Evolutionary conservation across 1,139 yeast species (phyloP), one percentile per base, ranked within the genome.

Genomic region (Lodderomyces jiufengensis): DNA sequence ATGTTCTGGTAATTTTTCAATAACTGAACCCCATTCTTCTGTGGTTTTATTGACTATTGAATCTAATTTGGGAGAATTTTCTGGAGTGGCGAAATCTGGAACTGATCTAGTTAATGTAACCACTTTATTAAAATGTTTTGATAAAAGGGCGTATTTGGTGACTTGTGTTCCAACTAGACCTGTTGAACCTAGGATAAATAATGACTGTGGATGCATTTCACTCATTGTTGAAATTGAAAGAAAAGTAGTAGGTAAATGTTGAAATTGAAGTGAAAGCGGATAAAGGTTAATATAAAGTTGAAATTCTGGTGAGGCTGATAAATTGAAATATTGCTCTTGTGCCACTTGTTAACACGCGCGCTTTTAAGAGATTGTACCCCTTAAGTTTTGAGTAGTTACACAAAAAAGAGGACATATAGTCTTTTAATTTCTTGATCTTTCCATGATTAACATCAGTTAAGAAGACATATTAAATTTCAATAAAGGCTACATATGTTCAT

Each of bases 161-260:
- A 78, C 59, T 12, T 60, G 64, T 18, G 58, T 48, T 10, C 86
- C 86, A 29, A 78, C 77, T 23, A 79, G 58, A 5, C 86, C 86
- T 1, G 85, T 79, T 23, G 84, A 70, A 10, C 86, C 86, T 37
- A 79, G 48, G n/a, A 69, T 43, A 41, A 65, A 48, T 7, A 32
- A 27, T 13, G 20, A n/a, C n/a, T n/a, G n/a, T n/a, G n/a, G n/a
- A n/a, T n/a, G 20, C 7, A 7, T 18, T 18, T 26, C 21, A 15
- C 27, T 23, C 33, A 30, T 30, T 10, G 4, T 23, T n/a, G n/a
- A n/a, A n/a, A n/a, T n/a, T n/a, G n/a, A n/a, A n/a, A n/a, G n/a
- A n/a, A n/a, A n/a, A 21, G 7, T 20, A 10, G 18, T 20, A 20
- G 30, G 22, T 20, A 13, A 9, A 10, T 20, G n/a, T 22, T 22